phyloP scores from a whole-genome alignment of 2,329 filamentous ascomycete species.

The Fulvia fulva region DNA sequence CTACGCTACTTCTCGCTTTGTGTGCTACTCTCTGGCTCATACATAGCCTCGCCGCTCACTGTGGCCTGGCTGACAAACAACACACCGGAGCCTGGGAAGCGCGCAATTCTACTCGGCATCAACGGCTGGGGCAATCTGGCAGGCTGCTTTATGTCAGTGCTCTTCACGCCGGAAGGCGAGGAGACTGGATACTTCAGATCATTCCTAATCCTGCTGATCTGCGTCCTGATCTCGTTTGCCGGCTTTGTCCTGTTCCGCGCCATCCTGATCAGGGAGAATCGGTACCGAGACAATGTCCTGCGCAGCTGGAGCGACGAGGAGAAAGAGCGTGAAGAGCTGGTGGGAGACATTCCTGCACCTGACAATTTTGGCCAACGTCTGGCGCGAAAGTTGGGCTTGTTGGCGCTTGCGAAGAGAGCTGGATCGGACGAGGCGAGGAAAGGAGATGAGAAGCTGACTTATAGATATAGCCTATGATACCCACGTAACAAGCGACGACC shows the following conservation, averaged over 20 bases:
- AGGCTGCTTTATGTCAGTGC: slow-evolving; percentile 41
- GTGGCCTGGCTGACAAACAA: slow-evolving; percentile 55
- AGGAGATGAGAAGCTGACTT: slow-evolving; percentile 47
- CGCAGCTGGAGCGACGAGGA: slow-evolving; percentile 35
- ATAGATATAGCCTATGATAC: slow-evolving; percentile 39
- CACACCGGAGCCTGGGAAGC: slow-evolving; percentile 51
- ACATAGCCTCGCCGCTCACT: slow-evolving; percentile 51
- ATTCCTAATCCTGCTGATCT: slow-evolving; percentile 41
- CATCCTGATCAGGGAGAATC: slow-evolving; percentile 39
- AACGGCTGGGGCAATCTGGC: slow-evolving; percentile 54
- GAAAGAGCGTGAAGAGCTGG: slow-evolving; percentile 36
- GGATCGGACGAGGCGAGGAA: slow-evolving; percentile 35
- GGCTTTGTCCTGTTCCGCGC: slow-evolving; percentile 41
- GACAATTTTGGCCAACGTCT: slow-evolving; percentile 21
- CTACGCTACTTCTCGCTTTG: slow-evolving; percentile 47
- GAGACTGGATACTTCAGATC: slow-evolving; percentile 39
- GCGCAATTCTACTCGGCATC: slow-evolving; percentile 51
- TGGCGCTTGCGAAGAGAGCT: slow-evolving; percentile 28
- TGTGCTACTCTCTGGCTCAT: slow-evolving; percentile 47
- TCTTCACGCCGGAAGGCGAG: slow-evolving; percentile 43
- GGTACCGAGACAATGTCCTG: slow-evolving; percentile 28
- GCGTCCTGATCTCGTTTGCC: slow-evolving; percentile 36
- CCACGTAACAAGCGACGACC: not conserved
- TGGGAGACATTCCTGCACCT: slow-evolving; percentile 27
- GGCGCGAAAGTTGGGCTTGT: slow-evolving; percentile 15